phyloP scores from a whole-genome alignment of 148 eudicot genomes.

The Chenopodium formosanum region DNA sequence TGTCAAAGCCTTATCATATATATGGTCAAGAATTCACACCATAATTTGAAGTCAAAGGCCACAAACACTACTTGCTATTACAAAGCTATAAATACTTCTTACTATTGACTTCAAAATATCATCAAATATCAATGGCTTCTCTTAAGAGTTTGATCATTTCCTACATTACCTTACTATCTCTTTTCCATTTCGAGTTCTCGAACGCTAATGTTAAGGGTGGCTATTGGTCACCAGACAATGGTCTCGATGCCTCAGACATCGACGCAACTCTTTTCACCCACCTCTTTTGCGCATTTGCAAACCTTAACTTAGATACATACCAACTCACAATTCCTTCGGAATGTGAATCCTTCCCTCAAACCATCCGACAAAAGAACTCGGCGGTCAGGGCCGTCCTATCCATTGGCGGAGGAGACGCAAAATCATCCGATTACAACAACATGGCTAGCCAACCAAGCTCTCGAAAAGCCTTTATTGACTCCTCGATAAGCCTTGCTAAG shows the following conservation, averaged over 20 bases:
- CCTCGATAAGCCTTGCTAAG: constrained; percentile 47
- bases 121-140: background rate
- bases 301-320: constrained; percentile 34
- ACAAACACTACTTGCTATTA: too few species aligned
- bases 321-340: constrained; percentile 35
- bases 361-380: constrained; percentile 39
- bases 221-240: constrained; percentile 64
- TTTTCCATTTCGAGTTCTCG: background rate
- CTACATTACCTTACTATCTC: background rate
- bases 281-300: constrained; percentile 64
- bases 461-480: constrained; percentile 47
- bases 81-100: too few species aligned
- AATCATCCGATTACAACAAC: constrained; percentile 4
- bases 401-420: constrained; percentile 44
- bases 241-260: constrained; percentile 35
- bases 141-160: background rate
- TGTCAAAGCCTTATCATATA: too few species aligned
- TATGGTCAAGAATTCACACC: too few species aligned
- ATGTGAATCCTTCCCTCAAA: constrained; percentile 45
- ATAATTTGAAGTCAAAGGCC: too few species aligned
- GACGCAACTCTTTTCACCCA: constrained; percentile 73
- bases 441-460: constrained; percentile 46
- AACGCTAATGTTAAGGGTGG: constrained; percentile 37
- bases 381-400: constrained; percentile 48
- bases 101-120: background rate